These are phyloP conservation scores for Beauveria scarabaeidicola DNA, from an alignment of 2,329 filamentous ascomycete species.

Conservation along the genomic window DNA sequence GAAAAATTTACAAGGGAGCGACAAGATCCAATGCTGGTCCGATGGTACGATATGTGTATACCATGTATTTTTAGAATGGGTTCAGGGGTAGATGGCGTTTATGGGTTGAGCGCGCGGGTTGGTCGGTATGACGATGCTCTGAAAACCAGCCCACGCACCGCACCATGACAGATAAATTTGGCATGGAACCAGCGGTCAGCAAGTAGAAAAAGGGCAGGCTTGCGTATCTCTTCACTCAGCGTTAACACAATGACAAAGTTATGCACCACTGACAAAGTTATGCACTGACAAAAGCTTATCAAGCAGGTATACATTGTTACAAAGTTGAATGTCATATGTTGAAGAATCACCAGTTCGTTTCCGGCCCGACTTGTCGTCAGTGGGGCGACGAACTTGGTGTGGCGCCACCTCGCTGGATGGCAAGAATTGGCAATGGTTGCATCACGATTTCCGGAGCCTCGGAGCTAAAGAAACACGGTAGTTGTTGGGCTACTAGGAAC, in stretches of 20 bases:
- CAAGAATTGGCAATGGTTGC: neutral
- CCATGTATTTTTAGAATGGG: neutral
- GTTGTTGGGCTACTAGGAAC: neutral
- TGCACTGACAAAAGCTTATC: neutral
- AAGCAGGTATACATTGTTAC: neutral
- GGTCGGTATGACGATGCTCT: neutral
- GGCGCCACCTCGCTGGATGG: neutral
- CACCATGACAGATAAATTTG: neutral
- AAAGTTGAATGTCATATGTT: neutral
- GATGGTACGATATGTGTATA: neutral
- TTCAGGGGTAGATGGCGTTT: neutral
- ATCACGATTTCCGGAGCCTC: neutral
- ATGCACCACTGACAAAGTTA: neutral
- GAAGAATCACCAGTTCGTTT: neutral
- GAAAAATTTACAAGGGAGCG: neutral
- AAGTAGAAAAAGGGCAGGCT: neutral
- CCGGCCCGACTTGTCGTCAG: constrained; percentile 1
- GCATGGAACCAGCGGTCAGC: neutral
- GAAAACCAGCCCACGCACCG: neutral
- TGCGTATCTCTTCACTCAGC: neutral
- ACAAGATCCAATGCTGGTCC: neutral
- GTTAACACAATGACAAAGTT: neutral
- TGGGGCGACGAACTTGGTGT: neutral
- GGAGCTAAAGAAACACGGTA: neutral
- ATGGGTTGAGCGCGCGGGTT: neutral